Percentiles rank a stretch among this genome's conserved stretches.
phyloP scores from a whole-genome alignment of 1,284 basidiomycete genomes.

The Malassezia nana region DNA sequence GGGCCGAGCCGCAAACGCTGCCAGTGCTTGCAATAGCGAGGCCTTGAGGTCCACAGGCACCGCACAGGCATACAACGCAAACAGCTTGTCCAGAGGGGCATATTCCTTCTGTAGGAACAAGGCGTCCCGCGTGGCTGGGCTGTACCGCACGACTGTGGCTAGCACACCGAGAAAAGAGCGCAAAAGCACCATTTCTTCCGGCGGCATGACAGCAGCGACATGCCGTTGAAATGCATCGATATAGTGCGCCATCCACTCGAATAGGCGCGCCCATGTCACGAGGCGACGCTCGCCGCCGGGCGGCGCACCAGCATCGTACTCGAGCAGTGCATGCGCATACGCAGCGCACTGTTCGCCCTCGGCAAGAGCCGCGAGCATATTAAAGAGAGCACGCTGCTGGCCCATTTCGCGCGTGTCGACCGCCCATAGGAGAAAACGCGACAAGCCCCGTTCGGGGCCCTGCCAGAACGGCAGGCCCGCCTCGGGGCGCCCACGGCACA shows the following conservation, averaged over 20 bases:
- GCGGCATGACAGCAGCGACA: conserved; percentile 52
- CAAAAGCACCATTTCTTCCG: conserved; percentile 67
- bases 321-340: conserved; percentile 38
- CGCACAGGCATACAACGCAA: conserved; percentile 36
- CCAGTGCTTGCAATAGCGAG: conserved; percentile 68
- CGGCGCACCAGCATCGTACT: conserved; percentile 24
- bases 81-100: conserved; percentile 66
- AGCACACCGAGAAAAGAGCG: conserved; percentile 72
- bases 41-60: conserved; percentile 81
- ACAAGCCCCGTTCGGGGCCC: conserved; percentile 50
- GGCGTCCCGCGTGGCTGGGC: conserved; percentile 66
- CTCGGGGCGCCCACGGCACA: conserved; percentile 37
- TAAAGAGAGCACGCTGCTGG: conserved; percentile 43
- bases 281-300: conserved; percentile 29
- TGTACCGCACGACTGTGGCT: conserved; percentile 66
- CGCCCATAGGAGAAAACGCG: conserved; percentile 45
- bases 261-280: conserved; percentile 41
- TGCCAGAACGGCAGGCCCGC: conserved; percentile 40
- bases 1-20: conserved; percentile 57
- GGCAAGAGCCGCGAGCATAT: conserved; percentile 42
- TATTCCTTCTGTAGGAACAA: conserved; percentile 65
- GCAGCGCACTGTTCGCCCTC: conserved; percentile 40
- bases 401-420: conserved; percentile 43
- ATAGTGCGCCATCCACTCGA: conserved; percentile 46
- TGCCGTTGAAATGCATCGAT: conserved; percentile 31